Evolutionary conservation across 2,329 filamentous ascomycete species (phyloP).

Genomic region (Ambrosiella xylebori): DNA sequence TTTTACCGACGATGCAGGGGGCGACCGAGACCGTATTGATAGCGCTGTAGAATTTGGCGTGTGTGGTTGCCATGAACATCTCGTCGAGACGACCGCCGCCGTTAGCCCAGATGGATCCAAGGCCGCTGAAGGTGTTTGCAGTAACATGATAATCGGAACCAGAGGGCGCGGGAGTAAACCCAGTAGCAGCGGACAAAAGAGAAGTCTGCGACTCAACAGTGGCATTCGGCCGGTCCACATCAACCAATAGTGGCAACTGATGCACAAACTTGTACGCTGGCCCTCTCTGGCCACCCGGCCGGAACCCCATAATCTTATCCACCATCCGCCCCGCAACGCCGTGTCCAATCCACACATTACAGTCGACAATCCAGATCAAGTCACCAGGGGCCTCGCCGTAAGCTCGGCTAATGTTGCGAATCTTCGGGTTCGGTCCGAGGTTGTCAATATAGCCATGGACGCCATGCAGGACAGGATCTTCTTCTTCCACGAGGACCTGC

Average conservation of each 20-base stretch:
- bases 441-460: constrained; percentile 31
- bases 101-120: constrained; percentile 21
- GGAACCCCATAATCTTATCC: constrained; percentile 60
- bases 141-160: neutral
- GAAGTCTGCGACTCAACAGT: constrained; percentile 9
- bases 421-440: constrained; percentile 94
- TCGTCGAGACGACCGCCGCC: constrained; percentile 81
- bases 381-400: constrained; percentile 80
- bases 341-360: constrained; percentile 79
- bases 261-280: constrained; percentile 79
- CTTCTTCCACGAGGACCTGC: constrained; percentile 60
- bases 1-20: constrained; percentile 90
- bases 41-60: constrained; percentile 94
- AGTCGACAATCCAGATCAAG: constrained; percentile 87
- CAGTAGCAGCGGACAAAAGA: neutral
- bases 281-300: constrained; percentile 27
- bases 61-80: constrained; percentile 80
- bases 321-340: constrained; percentile 78
- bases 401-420: constrained; percentile 84
- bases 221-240: constrained; percentile 28
- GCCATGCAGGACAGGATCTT: constrained; percentile 53
- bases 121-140: constrained; percentile 9
- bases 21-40: constrained; percentile 88
- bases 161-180: neutral
- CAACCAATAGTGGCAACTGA: constrained; percentile 78